Percentiles rank a stretch among this genome's conserved stretches.
phyloP scores from a whole-genome alignment of 2,329 filamentous ascomycete species.

The Aspergillus sp. region DNA sequence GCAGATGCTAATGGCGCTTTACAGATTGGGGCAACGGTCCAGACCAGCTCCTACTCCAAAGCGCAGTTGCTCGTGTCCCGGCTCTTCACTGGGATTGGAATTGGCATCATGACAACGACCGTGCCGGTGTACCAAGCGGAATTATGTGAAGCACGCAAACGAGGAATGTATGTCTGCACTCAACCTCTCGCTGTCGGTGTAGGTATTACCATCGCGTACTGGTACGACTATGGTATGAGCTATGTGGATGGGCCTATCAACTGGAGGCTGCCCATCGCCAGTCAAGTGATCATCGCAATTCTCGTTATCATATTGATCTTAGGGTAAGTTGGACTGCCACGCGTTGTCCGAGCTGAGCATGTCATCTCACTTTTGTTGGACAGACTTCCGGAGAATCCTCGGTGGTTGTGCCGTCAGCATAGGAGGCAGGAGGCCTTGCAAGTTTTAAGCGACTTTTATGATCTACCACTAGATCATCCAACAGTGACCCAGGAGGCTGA shows the following conservation, averaged over 20 bases:
- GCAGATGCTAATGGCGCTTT: constrained; percentile 8
- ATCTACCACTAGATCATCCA: constrained; percentile 23
- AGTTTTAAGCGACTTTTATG: constrained; percentile 33
- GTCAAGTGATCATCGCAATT: constrained; percentile 48
- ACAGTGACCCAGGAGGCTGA: constrained; percentile 35
- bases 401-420: constrained; percentile 50
- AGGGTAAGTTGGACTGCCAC: constrained; percentile 22
- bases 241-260: constrained; percentile 45
- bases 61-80: constrained; percentile 47
- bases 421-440: constrained; percentile 33
- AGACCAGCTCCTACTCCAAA: constrained; percentile 35
- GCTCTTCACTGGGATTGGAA: constrained; percentile 54
- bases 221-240: constrained; percentile 40
- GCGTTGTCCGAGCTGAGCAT: background rate
- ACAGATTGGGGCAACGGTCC: constrained; percentile 39
- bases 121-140: constrained; percentile 50
- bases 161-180: constrained; percentile 48
- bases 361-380: constrained; percentile 2
- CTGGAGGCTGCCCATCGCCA: constrained; percentile 52
- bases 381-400: constrained; percentile 43
- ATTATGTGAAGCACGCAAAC: constrained; percentile 45
- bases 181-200: constrained; percentile 44
- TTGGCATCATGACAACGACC: constrained; percentile 47
- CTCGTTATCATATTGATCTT: constrained; percentile 44
- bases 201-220: constrained; percentile 40